Conservation (phyloP, 352 stramenopile species). For the Thalassiosira livingstoniorum region DNA sequence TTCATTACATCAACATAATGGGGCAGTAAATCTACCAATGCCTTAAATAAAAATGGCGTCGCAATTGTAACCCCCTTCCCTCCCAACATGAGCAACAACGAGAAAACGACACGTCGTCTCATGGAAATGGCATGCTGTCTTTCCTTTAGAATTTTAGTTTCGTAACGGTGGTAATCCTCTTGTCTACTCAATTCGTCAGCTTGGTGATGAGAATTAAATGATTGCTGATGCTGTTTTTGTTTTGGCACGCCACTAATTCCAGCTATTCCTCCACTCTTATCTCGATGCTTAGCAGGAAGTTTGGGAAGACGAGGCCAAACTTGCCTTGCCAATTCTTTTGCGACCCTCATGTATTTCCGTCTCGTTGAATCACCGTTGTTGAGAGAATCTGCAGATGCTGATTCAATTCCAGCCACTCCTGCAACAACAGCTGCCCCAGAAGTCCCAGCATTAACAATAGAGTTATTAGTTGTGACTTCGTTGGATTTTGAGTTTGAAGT, state of each 20-base stretch:
- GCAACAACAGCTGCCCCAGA: too few species aligned
- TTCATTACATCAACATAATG: not conserved
- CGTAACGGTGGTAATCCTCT: constrained; percentile 4
- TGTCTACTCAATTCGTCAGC: not conserved
- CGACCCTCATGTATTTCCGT: constrained; percentile 59
- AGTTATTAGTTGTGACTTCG: too few species aligned
- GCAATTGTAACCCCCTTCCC: constrained; percentile 94
- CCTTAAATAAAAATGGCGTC: constrained; percentile 98
- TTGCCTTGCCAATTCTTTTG: constrained; percentile 63
- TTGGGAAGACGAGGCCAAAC: constrained; percentile 63
- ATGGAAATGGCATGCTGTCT: constrained; percentile 39
- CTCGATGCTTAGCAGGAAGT: not conserved
- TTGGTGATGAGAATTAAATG: not conserved
- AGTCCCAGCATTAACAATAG: too few species aligned
- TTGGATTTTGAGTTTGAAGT: too few species aligned
- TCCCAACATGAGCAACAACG: constrained; percentile 88
- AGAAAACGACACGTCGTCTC: constrained; percentile 86
- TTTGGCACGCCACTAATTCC: not conserved
- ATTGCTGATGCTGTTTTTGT: not conserved
- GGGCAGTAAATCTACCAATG: constrained; percentile 89
- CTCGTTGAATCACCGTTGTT: too few species aligned
- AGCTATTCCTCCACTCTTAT: too few species aligned
- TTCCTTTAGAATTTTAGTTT: constrained; percentile 15
- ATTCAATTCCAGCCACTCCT: too few species aligned
- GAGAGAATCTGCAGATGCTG: too few species aligned